These are phyloP conservation scores for Rhizopogon vinicolor DNA, from an alignment of 768 basidiomycete species.

Conservation along the genomic window DNA sequence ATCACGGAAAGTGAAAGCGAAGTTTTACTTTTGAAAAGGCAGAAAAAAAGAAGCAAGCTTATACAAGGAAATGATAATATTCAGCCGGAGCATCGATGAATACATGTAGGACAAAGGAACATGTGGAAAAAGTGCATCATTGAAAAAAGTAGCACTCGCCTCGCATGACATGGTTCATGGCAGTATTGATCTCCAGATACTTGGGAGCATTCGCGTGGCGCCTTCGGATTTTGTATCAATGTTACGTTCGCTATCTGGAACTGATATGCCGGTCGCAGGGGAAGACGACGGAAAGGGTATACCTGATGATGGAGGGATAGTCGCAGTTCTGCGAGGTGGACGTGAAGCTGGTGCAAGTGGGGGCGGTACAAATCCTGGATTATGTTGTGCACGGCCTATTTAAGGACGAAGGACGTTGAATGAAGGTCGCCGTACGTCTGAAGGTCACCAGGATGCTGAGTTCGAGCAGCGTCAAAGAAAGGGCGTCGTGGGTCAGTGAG, in stretches of 20 bases:
- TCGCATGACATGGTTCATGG: slow-evolving; percentile 24
- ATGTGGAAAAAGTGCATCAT: background rate
- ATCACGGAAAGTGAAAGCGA: background rate
- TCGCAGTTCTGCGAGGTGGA: background rate
- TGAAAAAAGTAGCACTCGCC: slow-evolving; percentile 15
- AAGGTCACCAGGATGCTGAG: background rate
- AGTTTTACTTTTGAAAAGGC: background rate
- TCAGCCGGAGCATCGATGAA: no score
- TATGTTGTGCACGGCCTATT: background rate
- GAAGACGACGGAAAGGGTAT: slow-evolving; percentile 12
- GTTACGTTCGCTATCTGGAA: slow-evolving; percentile 22
- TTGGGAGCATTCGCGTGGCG: slow-evolving; percentile 34
- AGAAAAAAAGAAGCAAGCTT: background rate
- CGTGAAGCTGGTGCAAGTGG: slow-evolving; percentile 2
- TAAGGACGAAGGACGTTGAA: slow-evolving; percentile 6
- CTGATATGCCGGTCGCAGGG: slow-evolving; percentile 8
- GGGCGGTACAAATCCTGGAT: background rate
- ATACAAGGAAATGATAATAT: background rate
- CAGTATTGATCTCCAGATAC: slow-evolving; percentile 42
- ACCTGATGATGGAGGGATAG: slow-evolving; percentile 7
- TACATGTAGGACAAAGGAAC: background rate
- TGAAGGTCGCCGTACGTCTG: slow-evolving; percentile 7
- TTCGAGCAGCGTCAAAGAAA: slow-evolving; percentile 8
- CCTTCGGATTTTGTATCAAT: slow-evolving; percentile 73
- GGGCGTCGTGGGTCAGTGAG: slow-evolving; percentile 1